These are phyloP conservation scores for Podila clonocystis DNA, from an alignment of 192 early-diverging fungal species.

Conservation along the genomic window DNA sequence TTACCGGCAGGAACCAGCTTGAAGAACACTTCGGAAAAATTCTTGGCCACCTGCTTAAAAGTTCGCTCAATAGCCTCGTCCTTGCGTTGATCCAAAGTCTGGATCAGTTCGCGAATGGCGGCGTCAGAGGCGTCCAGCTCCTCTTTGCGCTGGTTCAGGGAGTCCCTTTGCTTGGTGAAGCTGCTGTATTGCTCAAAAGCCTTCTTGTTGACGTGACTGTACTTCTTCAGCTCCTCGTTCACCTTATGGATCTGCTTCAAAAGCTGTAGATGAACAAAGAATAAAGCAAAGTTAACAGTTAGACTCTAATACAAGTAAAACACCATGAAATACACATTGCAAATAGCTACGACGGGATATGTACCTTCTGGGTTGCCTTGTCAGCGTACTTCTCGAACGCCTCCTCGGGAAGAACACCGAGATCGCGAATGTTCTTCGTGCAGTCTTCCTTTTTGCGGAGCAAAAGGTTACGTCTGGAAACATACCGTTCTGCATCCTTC, in stretches of 20 bases:
- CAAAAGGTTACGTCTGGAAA: slow-evolving; percentile 75
- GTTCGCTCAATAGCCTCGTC: slow-evolving; percentile 98
- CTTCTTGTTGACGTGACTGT: slow-evolving; percentile 97
- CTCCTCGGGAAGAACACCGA: slow-evolving; percentile 95
- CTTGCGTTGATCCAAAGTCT: slow-evolving; percentile 93
- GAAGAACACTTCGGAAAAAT: slow-evolving; percentile 90
- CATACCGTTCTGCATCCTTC: slow-evolving; percentile 77
- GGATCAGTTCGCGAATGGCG: slow-evolving; percentile 89
- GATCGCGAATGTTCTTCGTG: slow-evolving; percentile 87
- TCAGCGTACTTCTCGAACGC: slow-evolving; percentile 79
- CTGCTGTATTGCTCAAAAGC: slow-evolving; percentile 97
- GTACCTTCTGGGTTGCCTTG: slow-evolving; percentile 59
- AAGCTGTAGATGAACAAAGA: slow-evolving; percentile 41
- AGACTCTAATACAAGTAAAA: background rate
- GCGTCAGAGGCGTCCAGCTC: slow-evolving; percentile 88
- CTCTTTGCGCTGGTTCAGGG: slow-evolving; percentile 81
- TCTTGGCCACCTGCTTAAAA: slow-evolving; percentile 89
- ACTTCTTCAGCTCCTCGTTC: slow-evolving; percentile 90
- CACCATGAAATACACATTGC: background rate
- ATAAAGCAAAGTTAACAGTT: background rate
- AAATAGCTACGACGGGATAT: background rate
- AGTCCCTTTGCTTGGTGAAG: slow-evolving; percentile 91
- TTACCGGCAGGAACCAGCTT: slow-evolving; percentile 89
- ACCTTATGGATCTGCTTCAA: slow-evolving; percentile 76
- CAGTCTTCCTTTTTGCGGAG: slow-evolving; percentile 90